Percentiles rank a stretch among this genome's conserved stretches.
Conservation (phyloP, 768 basidiomycete genomes). For the Termitomyces titanicus region DNA sequence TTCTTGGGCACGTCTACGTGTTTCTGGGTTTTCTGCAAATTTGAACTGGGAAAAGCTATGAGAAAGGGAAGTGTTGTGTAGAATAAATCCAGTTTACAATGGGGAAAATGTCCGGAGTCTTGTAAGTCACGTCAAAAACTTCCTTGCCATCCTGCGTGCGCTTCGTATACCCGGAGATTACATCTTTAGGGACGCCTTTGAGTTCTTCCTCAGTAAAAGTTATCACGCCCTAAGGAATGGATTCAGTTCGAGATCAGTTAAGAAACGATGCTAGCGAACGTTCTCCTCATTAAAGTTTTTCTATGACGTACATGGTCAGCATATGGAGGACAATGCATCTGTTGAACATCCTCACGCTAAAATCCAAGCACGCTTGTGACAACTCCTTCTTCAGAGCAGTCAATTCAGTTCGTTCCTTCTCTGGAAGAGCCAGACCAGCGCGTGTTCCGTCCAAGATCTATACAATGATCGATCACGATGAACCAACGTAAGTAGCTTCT, state of each 20-base stretch:
- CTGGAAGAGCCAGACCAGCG: conserved; percentile 71
- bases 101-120: conserved; percentile 80
- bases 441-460: conserved; percentile 75
- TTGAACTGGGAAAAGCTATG: conserved; percentile 54
- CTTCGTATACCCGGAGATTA: conserved; percentile 73
- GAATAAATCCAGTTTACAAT: conserved; percentile 41
- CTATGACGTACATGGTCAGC: conserved; percentile 30
- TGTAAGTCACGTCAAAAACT: conserved; percentile 73
- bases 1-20: conserved; percentile 62
- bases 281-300: conserved; percentile 92
- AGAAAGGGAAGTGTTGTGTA: not conserved
- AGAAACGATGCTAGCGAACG: conserved; percentile 30
- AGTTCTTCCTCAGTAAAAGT: conserved; percentile 71
- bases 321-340: not conserved
- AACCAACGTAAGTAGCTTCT: not conserved
- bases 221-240: conserved; percentile 44
- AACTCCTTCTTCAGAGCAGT: conserved; percentile 71
- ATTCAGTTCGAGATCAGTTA: not conserved
- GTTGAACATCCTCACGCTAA: conserved; percentile 58
- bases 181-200: conserved; percentile 76
- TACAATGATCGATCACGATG: not conserved
- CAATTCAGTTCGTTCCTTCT: conserved; percentile 54
- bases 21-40: conserved; percentile 68
- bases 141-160: conserved; percentile 55
- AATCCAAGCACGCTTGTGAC: conserved; percentile 72